A percentile compares a stretch with the other conserved stretches of the same genome.
These are phyloP conservation scores for Boletus albobrunnescens DNA, from an alignment of 1,284 basidiomycete genomes.

Conservation along the genomic window DNA sequence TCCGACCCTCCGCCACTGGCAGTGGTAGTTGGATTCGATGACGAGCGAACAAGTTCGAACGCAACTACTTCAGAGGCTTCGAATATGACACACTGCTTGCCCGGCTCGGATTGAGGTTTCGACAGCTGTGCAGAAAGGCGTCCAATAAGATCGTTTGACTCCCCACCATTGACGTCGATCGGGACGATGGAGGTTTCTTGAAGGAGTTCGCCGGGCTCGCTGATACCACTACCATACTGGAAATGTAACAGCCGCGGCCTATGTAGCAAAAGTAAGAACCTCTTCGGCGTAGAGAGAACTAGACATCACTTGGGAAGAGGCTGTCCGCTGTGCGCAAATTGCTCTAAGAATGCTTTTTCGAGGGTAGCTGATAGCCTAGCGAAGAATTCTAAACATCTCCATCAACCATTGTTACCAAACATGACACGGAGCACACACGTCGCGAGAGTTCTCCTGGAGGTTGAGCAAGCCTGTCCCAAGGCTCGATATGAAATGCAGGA, in stretches of 20 bases:
- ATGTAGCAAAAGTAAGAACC: conserved; percentile 1
- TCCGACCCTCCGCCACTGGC: conserved; percentile 29
- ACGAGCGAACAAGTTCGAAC: conserved; percentile 47
- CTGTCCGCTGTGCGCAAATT: conserved; percentile 23
- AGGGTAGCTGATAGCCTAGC: conserved; percentile 34
- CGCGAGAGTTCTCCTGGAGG: conserved; percentile 40
- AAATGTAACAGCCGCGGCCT: conserved; percentile 41
- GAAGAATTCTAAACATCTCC: conserved; percentile 36
- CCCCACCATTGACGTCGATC: conserved; percentile 38
- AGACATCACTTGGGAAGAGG: conserved; percentile 31
- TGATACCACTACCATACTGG: conserved; percentile 36
- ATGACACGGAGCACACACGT: conserved; percentile 25
- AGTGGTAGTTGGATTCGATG: conserved; percentile 1
- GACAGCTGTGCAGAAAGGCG: conserved; percentile 51
- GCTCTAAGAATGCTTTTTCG: conserved; percentile 34
- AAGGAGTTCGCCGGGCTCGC: conserved; percentile 30
- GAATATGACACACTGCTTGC: conserved; percentile 52
- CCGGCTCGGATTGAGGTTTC: conserved; percentile 18
- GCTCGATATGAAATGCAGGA: conserved; percentile 34
- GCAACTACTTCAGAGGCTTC: conserved; percentile 58
- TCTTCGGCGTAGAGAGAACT: neutral
- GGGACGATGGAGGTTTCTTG: conserved; percentile 40
- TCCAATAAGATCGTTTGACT: conserved; percentile 54
- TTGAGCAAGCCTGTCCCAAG: conserved; percentile 34
- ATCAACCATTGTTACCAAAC: conserved; percentile 1